phyloP scores from a whole-genome alignment of 805 yeast species.

The Ogataea kodamae region DNA sequence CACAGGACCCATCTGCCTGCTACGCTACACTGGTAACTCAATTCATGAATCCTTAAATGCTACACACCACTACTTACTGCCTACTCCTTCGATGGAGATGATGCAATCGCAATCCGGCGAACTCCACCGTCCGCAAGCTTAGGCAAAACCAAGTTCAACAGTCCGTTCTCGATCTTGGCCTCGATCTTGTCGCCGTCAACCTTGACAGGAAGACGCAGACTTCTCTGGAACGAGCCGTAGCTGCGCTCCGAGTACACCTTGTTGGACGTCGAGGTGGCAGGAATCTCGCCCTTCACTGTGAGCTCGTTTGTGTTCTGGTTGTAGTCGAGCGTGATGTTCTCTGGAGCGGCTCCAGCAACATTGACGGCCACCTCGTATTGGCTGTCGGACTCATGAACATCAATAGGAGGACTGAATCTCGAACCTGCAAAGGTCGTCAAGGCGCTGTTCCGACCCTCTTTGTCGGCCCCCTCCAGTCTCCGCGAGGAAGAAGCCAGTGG shows the following conservation, averaged over 20 bases:
- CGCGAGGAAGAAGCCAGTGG: conserved; percentile 4
- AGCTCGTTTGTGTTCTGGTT: conserved; percentile 43
- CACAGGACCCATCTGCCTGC: no score
- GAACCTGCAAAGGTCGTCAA: conserved; percentile 27
- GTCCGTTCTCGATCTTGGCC: conserved; percentile 46
- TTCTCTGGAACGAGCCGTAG: conserved; percentile 37
- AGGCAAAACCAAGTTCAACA: conserved; percentile 38
- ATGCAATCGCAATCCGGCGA: conserved; percentile 24
- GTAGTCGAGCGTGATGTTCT: conserved; percentile 43
- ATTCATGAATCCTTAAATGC: no score
- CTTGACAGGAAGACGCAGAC: conserved; percentile 39
- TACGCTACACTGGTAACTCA: no score
- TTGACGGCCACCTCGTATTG: conserved; percentile 41
- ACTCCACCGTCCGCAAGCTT: conserved; percentile 28
- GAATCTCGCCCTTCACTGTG: conserved; percentile 42
- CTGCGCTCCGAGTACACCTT: conserved; percentile 23
- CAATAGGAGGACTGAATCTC: conserved; percentile 40
- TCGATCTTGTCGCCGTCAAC: conserved; percentile 42
- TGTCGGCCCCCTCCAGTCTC: conserved; percentile 6
- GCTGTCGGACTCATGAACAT: conserved; percentile 42
- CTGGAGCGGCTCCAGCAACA: conserved; percentile 46
- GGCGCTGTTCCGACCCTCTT: conserved; percentile 3
- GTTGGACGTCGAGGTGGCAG: conserved; percentile 17
- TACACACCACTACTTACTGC: no score
- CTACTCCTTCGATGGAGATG: no score